phyloP scores from a whole-genome alignment of 805 yeast species.

The Nakazawaea pomicola region DNA sequence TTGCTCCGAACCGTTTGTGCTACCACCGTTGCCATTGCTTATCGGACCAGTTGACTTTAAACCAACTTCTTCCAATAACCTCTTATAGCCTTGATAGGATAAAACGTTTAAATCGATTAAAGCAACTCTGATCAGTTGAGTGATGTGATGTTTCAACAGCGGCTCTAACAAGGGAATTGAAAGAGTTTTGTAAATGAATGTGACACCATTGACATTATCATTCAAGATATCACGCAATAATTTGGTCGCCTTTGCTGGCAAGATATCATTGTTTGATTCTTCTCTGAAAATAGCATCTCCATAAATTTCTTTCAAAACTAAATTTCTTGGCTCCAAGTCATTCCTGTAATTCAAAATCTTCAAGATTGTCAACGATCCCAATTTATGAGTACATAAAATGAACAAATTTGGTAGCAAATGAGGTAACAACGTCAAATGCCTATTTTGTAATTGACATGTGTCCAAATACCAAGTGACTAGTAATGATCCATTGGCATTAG shows the following conservation, averaged over 20 bases:
- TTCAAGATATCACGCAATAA: constrained; percentile 54
- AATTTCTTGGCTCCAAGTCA: constrained; percentile 55
- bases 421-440: constrained; percentile 62
- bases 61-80: constrained; percentile 91
- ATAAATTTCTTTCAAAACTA: constrained; percentile 62
- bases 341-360: constrained; percentile 70
- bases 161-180: constrained; percentile 65
- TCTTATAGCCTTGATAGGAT: constrained; percentile 67
- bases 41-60: constrained; percentile 26
- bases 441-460: constrained; percentile 62
- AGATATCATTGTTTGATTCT: not conserved
- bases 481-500: constrained; percentile 83
- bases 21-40: not conserved
- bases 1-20: too few relatives aligned
- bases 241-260: constrained; percentile 32
- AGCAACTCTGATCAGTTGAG: constrained; percentile 57
- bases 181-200: constrained; percentile 74
- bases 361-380: constrained; percentile 77
- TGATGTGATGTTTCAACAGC: constrained; percentile 51
- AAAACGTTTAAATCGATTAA: constrained; percentile 54
- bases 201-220: constrained; percentile 67
- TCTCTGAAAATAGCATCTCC: constrained; percentile 27
- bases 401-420: constrained; percentile 58
- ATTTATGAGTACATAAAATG: constrained; percentile 68
- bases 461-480: constrained; percentile 93